Percentiles rank a stretch among this genome's conserved stretches.
phyloP scores from a whole-genome alignment of 495 filamentous ascomycete genomes.

The Xylaria nigripes region DNA sequence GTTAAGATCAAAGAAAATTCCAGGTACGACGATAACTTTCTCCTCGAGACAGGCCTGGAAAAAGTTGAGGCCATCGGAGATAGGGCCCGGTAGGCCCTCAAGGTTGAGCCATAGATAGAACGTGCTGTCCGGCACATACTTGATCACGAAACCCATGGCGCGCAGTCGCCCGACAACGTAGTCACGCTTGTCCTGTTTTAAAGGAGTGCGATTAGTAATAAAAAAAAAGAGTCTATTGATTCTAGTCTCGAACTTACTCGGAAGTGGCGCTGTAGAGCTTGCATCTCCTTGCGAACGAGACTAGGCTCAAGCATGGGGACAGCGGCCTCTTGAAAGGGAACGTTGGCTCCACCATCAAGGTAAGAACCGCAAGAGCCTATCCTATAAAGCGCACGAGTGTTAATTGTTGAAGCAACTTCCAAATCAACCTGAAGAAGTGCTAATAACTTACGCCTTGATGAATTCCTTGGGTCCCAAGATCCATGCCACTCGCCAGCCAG shows the following conservation, averaged over 20 bases:
- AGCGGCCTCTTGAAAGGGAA: slow-evolving; percentile 90
- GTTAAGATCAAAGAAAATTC: slow-evolving; percentile 89
- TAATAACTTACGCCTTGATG: slow-evolving; percentile 58
- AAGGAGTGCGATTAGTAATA: neutral
- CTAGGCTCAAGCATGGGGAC: slow-evolving; percentile 82
- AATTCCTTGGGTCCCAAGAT: slow-evolving; percentile 94
- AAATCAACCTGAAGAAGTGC: too few species aligned
- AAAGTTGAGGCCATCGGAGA: slow-evolving; percentile 91
- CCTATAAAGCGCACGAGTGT: slow-evolving; percentile 15
- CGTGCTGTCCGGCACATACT: slow-evolving; percentile 74
- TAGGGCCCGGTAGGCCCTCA: slow-evolving; percentile 57
- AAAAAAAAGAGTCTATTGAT: neutral
- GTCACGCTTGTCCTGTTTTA: slow-evolving; percentile 65
- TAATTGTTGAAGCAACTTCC: neutral
- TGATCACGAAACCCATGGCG: slow-evolving; percentile 76
- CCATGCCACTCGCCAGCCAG: slow-evolving; percentile 96
- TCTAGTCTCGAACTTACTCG: slow-evolving; percentile 23
- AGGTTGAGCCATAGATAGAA: slow-evolving; percentile 71
- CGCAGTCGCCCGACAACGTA: slow-evolving; percentile 70
- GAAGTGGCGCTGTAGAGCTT: slow-evolving; percentile 81
- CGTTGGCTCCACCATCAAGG: slow-evolving; percentile 92
- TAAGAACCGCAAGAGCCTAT: slow-evolving; percentile 89
- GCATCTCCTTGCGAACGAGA: slow-evolving; percentile 80
- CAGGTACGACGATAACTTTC: slow-evolving; percentile 91
- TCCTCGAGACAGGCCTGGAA: slow-evolving; percentile 87